Base-by-base conservation (phyloP, 2,329 filamentous ascomycete genomes). In the Colletotrichum lupini region DNA sequence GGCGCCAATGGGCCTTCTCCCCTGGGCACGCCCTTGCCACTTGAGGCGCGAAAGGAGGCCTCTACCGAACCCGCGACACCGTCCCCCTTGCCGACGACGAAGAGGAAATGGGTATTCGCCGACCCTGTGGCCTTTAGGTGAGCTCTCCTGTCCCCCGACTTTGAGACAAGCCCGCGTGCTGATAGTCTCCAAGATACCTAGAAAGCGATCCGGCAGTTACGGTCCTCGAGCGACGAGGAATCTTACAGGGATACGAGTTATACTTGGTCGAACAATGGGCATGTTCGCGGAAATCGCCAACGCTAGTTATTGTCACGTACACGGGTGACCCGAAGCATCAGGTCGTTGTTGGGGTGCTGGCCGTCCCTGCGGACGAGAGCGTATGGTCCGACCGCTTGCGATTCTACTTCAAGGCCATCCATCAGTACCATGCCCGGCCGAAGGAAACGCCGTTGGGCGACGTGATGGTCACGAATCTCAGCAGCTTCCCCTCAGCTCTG, bases 241-340 rank as follows among this genome's bases (percentile, higher is more conserved):
- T 89, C 62, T 88, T 99, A 6, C 85, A 90, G 74, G 96, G 96
- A 76, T 98, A 98, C 83, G 95, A 98, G 82, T 87, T 96, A 74
- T 98, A 98, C 82, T 85, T 98, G 19, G 95, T 98, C 76, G 97
- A 98, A 82, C 97, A 99, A 87, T 99, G 97, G 97, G 95, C 95
- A 6, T 98, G 95, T 82, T 98, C 96, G 14, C 91, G 97, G 65
- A 89, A 92, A 69, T 95, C 97, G 75, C 96, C 96, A 1, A 98
- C 96, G 19, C 94, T 97, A 75, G 90, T 97, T 62, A 97, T 98
- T 76, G 94, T 93, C 55, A 98, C 95, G 3, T 98, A 97, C 80
- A 98, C 96, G 0, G 97, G 96, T 67, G 95, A 98, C 78, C 87
- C 91, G 42, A 91, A 91, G 42, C 93, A 98, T 81, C 90, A 87